These are phyloP conservation scores for Leccinum boreale DNA, from an alignment of 768 basidiomycete species.

Conservation along the genomic window DNA sequence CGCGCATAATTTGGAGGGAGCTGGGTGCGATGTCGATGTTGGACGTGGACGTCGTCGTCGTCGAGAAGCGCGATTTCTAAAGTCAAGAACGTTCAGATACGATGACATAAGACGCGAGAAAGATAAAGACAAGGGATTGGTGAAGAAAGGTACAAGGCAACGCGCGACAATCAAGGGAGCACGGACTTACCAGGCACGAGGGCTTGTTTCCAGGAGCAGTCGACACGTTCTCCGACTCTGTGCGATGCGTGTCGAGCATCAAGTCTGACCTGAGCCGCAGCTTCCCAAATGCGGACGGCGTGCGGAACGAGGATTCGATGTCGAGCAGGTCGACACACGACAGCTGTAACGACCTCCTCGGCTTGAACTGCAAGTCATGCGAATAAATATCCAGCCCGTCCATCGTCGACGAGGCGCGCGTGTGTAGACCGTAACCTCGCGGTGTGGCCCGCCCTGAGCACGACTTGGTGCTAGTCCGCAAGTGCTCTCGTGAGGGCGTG, in stretches of 20 bases:
- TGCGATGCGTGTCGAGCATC: slow-evolving; percentile 17
- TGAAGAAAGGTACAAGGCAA: not conserved
- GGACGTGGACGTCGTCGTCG: slow-evolving; percentile 34
- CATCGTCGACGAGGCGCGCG: slow-evolving; percentile 30
- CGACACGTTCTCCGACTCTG: slow-evolving; percentile 17
- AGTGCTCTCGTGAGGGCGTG: slow-evolving; percentile 22
- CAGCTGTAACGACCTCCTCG: slow-evolving; percentile 18
- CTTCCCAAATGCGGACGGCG: slow-evolving; percentile 11
- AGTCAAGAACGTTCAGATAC: not conserved
- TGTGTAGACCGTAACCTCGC: slow-evolving; percentile 7
- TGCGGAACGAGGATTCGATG: slow-evolving; percentile 13
- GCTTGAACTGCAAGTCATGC: slow-evolving; percentile 20
- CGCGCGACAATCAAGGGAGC: not conserved
- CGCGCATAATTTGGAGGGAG: not conserved
- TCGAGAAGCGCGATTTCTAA: slow-evolving; percentile 35
- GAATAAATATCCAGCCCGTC: slow-evolving; percentile 31
- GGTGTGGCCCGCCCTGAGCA: slow-evolving; percentile 3
- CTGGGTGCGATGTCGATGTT: slow-evolving; percentile 17
- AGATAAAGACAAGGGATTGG: not conserved
- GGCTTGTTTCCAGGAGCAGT: not conserved
- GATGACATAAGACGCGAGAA: not conserved
- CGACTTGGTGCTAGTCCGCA: slow-evolving; percentile 2
- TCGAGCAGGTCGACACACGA: slow-evolving; percentile 23
- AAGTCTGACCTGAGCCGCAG: slow-evolving; percentile 19
- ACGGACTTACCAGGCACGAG: slow-evolving; percentile 15